Evolutionary conservation across 352 stramenopile species (phyloP).

Genomic region (Aphanomyces stellatus): DNA sequence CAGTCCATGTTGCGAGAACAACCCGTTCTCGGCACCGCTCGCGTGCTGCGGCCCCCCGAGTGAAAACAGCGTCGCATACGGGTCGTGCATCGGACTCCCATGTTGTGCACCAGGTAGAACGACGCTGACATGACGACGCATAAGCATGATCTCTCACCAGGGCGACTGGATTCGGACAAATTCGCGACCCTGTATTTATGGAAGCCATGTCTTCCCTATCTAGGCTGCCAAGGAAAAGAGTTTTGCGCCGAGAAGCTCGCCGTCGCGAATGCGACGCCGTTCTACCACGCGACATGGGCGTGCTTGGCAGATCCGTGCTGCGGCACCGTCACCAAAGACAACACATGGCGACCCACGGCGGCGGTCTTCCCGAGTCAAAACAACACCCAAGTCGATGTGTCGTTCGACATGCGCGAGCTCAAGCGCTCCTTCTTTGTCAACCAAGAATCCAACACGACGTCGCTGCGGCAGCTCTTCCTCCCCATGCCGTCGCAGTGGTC

Average conservation of each 20-base stretch:
- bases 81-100: conserved; percentile 65
- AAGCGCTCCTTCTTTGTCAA: conserved; percentile 65
- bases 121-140: too few relatives aligned
- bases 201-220: conserved; percentile 77
- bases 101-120: conserved; percentile 68
- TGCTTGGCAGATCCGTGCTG: conserved; percentile 66
- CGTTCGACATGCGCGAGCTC: conserved; percentile 59
- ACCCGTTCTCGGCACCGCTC: background rate
- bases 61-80: conserved; percentile 24
- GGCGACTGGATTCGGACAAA: conserved; percentile 24
- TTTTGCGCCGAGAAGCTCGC: conserved; percentile 19
- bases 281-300: conserved; percentile 40
- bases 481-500: background rate
- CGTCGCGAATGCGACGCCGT: conserved; percentile 50
- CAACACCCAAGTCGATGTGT: conserved; percentile 70
- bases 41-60: background rate
- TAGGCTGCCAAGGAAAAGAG: conserved; percentile 36
- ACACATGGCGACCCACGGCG: conserved; percentile 47
- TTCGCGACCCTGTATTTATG: conserved; percentile 60
- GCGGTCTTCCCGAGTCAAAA: conserved; percentile 57
- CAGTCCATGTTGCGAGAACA: background rate
- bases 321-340: conserved; percentile 29
- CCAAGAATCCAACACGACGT: conserved; percentile 34
- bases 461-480: conserved; percentile 33
- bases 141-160: background rate